Conservation (phyloP, 768 basidiomycete genomes). For the Auriscalpium orientale region DNA sequence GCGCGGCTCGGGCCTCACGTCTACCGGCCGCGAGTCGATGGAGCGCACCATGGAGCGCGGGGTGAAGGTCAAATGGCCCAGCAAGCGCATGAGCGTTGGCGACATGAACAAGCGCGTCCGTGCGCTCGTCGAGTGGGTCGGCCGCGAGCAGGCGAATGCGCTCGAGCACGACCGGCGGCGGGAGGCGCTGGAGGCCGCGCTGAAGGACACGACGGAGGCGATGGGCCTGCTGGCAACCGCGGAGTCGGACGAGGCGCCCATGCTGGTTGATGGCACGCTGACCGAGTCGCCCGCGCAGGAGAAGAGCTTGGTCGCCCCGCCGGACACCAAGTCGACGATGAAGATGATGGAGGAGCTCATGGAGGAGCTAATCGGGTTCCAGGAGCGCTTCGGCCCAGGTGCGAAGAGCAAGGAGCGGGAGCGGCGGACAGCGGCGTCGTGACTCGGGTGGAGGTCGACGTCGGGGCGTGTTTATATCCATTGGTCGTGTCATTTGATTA, state of each 20-base stretch:
- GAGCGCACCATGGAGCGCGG: conserved; percentile 65
- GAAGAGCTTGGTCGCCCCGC: background rate
- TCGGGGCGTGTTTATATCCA: background rate
- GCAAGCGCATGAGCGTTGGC: conserved; percentile 89
- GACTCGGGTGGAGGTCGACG: conserved; percentile 3
- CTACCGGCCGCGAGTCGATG: conserved; percentile 42
- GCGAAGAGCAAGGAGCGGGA: conserved; percentile 33
- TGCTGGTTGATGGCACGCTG: conserved; percentile 25
- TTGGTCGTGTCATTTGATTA: background rate
- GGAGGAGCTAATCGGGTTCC: conserved; percentile 82
- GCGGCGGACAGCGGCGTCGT: conserved; percentile 24
- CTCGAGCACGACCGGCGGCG: conserved; percentile 62
- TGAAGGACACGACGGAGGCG: conserved; percentile 24
- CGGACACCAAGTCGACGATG: conserved; percentile 40
- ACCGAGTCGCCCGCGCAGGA: conserved; percentile 18
- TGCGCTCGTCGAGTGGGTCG: conserved; percentile 90
- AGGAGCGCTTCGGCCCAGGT: conserved; percentile 74
- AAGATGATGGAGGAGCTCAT: conserved; percentile 87
- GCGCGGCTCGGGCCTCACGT: conserved; percentile 38
- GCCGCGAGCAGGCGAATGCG: conserved; percentile 73
- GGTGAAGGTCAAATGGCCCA: conserved; percentile 88
- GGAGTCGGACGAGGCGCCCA: conserved; percentile 21
- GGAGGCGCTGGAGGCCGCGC: conserved; percentile 55
- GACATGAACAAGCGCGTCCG: conserved; percentile 97
- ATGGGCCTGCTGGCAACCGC: background rate